phyloP scores from a whole-genome alignment of 164 flowering plant species.

The Nymphaea colorata region DNA sequence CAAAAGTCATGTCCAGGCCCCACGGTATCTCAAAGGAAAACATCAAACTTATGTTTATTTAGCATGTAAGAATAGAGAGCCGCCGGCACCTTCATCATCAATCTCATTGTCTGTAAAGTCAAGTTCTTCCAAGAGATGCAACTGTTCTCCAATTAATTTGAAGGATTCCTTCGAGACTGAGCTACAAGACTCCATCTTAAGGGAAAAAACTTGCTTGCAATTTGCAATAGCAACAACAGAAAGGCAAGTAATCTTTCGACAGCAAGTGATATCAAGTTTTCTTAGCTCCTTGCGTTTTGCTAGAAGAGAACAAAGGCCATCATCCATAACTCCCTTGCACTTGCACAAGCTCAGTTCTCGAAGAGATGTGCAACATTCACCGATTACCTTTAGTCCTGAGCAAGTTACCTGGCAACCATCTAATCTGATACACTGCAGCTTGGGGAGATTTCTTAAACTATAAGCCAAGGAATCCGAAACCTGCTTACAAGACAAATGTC shows the following conservation, averaged over 20 bases:
- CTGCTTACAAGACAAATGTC: conserved; percentile 18
- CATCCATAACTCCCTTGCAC: conserved; percentile 77
- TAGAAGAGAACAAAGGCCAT: conserved; percentile 57
- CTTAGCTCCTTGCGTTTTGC: conserved; percentile 45
- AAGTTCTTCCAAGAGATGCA: conserved; percentile 62
- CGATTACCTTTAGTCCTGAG: conserved; percentile 61
- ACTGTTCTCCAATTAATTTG: conserved; percentile 52
- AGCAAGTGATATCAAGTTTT: conserved; percentile 84
- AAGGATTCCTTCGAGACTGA: conserved; percentile 62
- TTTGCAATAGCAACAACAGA: conserved; percentile 51
- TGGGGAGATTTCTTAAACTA: conserved; percentile 46
- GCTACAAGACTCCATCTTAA: conserved; percentile 82
- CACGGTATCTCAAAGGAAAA: too few relatives aligned
- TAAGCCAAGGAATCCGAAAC: conserved; percentile 50
- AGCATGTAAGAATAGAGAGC: not conserved
- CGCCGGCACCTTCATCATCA: conserved; percentile 51
- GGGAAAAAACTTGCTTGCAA: conserved; percentile 53
- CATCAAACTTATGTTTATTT: too few relatives aligned
- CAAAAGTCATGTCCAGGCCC: not conserved
- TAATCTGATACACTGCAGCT: conserved; percentile 51
- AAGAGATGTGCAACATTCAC: conserved; percentile 39
- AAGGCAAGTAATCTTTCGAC: conserved; percentile 59
- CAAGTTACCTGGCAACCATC: conserved; percentile 70
- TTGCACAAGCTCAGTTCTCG: conserved; percentile 78
- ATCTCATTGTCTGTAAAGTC: conserved; percentile 78